phyloP scores from a whole-genome alignment of 352 stramenopile species.

The Pythium grandisporangium region DNA sequence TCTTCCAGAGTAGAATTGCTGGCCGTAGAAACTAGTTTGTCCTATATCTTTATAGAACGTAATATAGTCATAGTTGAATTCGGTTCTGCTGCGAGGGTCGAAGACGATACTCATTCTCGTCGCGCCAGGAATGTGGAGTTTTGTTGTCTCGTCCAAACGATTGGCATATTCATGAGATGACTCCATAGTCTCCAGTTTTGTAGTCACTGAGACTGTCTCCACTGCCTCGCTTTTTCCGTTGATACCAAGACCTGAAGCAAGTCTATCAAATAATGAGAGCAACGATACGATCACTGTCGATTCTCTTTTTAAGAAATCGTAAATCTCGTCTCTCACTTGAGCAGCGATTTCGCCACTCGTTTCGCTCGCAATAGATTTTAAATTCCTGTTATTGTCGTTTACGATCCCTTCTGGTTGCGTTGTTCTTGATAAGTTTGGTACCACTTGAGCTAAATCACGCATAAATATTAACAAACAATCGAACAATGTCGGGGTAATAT shows the following conservation, averaged over 20 bases:
- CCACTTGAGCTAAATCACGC: no score
- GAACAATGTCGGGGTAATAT: no score
- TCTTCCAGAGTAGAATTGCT: constrained; percentile 65
- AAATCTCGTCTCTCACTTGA: no score
- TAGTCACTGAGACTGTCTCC: constrained; percentile 32
- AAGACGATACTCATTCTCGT: constrained; percentile 73
- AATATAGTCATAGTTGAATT: constrained; percentile 86
- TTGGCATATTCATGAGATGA: constrained; percentile 79
- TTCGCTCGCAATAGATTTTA: no score
- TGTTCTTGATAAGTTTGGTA: no score
- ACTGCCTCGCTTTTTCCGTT: constrained; percentile 16
- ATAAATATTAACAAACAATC: no score
- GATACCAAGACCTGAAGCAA: constrained; percentile 22
- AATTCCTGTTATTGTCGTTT: no score
- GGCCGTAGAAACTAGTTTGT: constrained; percentile 51
- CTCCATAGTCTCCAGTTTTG: constrained; percentile 54
- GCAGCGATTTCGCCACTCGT: no score
- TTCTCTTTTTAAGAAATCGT: no score
- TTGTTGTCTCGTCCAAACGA: constrained; percentile 55
- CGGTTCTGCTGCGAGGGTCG: constrained; percentile 64
- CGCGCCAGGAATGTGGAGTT: constrained; percentile 71
- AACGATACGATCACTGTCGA: constrained; percentile 24
- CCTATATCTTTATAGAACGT: constrained; percentile 75
- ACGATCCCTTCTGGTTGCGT: no score
- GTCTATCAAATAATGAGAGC: constrained; percentile 19